A percentile compares a stretch with the other conserved stretches of the same genome.
These are phyloP conservation scores for Cladophialophora exuberans DNA, from an alignment of 2,329 filamentous ascomycete genomes.

Conservation along the genomic window DNA sequence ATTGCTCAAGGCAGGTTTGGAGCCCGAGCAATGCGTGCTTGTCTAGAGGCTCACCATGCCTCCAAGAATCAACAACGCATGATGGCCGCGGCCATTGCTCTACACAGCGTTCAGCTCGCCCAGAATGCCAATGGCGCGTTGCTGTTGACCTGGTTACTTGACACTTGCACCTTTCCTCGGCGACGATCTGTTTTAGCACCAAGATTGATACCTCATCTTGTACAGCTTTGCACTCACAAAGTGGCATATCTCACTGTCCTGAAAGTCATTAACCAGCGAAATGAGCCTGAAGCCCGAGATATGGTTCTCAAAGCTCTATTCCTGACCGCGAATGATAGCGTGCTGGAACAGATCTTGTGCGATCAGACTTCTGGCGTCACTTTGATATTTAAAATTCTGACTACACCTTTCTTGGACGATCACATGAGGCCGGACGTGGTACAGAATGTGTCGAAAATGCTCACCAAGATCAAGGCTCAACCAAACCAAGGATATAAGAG, in stretches of 20 bases:
- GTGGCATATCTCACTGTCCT: slow-evolving; percentile 95
- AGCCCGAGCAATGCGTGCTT: slow-evolving; percentile 93
- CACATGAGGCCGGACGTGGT: slow-evolving; percentile 83
- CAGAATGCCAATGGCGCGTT: slow-evolving; percentile 95
- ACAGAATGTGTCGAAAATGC: slow-evolving; percentile 86
- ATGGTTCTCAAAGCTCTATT: slow-evolving; percentile 88
- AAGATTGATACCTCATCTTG: slow-evolving; percentile 86
- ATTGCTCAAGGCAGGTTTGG: slow-evolving; percentile 91
- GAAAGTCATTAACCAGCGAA: slow-evolving; percentile 98
- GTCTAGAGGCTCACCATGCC: slow-evolving; percentile 91
- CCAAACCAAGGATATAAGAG: slow-evolving; percentile 97
- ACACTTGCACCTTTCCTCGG: slow-evolving; percentile 94
- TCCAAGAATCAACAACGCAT: slow-evolving; percentile 95
- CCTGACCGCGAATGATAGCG: slow-evolving; percentile 84
- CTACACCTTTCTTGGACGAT: slow-evolving; percentile 96
- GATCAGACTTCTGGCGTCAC: slow-evolving; percentile 93
- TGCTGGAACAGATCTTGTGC: slow-evolving; percentile 84
- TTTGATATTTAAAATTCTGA: slow-evolving; percentile 97
- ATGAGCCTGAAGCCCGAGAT: slow-evolving; percentile 89
- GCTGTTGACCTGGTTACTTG: slow-evolving; percentile 94
- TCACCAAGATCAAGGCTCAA: slow-evolving; percentile 88
- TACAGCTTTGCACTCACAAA: slow-evolving; percentile 97
- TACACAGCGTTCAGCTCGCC: slow-evolving; percentile 93
- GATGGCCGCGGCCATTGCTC: slow-evolving; percentile 90
- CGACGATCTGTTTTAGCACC: slow-evolving; percentile 90